Conservation (phyloP, 1,284 basidiomycete genomes). For the Ceratobasidium sp. region DNA sequence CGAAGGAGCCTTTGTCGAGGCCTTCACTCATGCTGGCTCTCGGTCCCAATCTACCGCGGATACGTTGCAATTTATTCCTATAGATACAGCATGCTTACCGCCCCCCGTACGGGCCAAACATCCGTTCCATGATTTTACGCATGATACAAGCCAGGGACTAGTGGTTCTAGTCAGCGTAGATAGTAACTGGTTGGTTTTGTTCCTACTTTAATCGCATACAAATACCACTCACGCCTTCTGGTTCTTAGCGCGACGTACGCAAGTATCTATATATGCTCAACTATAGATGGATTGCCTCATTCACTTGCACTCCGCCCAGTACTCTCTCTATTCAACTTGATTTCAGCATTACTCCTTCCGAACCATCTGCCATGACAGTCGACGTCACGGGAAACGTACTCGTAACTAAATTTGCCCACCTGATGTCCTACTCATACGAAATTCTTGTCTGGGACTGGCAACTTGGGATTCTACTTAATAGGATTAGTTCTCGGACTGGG, state of each 20-base stretch:
- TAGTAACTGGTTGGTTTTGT: slow-evolving; percentile 1
- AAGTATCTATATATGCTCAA: slow-evolving; percentile 5
- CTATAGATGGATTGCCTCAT: neutral
- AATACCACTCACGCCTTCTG: neutral
- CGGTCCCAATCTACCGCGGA: neutral
- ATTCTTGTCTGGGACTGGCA: slow-evolving; percentile 34
- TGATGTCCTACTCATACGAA: neutral
- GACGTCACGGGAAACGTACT: slow-evolving; percentile 16
- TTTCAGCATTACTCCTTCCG: neutral
- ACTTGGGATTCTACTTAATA: neutral
- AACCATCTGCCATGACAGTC: neutral
- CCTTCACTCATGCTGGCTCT: neutral
- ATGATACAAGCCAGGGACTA: slow-evolving; percentile 2
- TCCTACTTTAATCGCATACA: neutral
- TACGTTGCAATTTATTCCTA: neutral
- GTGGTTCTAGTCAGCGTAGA: neutral
- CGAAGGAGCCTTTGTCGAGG: neutral
- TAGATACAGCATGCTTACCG: neutral
- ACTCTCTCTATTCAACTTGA: neutral
- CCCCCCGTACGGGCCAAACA: neutral
- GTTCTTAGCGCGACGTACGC: neutral
- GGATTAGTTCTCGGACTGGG: neutral
- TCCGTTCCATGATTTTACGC: slow-evolving; percentile 1
- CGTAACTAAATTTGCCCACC: neutral
- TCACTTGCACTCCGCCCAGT: neutral